phyloP scores from a whole-genome alignment of 2,329 filamentous ascomycete species.

The Juglanconis juglandina region DNA sequence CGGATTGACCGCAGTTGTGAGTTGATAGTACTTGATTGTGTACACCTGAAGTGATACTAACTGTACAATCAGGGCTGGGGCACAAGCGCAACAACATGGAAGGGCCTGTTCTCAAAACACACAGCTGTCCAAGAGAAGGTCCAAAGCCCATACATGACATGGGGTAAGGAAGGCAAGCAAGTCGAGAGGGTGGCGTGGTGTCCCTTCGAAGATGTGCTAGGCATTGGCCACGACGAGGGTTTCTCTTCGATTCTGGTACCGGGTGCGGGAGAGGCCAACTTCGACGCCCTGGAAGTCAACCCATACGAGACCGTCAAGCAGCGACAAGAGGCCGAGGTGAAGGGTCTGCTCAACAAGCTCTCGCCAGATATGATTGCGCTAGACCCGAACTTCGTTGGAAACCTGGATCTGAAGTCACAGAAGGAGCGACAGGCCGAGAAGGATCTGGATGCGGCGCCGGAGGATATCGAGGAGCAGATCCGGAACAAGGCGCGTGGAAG shows the following conservation, averaged over 20 bases:
- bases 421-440: conserved; percentile 73
- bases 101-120: conserved; percentile 77
- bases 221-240: conserved; percentile 77
- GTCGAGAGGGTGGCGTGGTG: conserved; percentile 87
- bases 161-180: conserved; percentile 79
- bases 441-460: conserved; percentile 70
- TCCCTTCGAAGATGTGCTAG: conserved; percentile 89
- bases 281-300: conserved; percentile 88
- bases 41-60: background rate
- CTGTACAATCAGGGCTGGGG: conserved; percentile 61
- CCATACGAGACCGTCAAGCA: conserved; percentile 93
- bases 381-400: conserved; percentile 87
- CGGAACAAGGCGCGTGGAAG: conserved; percentile 80
- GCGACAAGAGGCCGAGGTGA: conserved; percentile 88
- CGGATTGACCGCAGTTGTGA: conserved; percentile 71
- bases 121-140: conserved; percentile 71
- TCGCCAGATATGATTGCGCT: conserved; percentile 96
- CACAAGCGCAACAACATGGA: conserved; percentile 86
- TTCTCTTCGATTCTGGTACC: conserved; percentile 90
- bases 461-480: conserved; percentile 57
- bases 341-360: conserved; percentile 85
- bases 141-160: conserved; percentile 85
- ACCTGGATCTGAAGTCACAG: conserved; percentile 76
- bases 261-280: conserved; percentile 95
- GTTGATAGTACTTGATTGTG: background rate